phyloP scores from a whole-genome alignment of 768 basidiomycete genomes.

The Hypholoma fasciculare region DNA sequence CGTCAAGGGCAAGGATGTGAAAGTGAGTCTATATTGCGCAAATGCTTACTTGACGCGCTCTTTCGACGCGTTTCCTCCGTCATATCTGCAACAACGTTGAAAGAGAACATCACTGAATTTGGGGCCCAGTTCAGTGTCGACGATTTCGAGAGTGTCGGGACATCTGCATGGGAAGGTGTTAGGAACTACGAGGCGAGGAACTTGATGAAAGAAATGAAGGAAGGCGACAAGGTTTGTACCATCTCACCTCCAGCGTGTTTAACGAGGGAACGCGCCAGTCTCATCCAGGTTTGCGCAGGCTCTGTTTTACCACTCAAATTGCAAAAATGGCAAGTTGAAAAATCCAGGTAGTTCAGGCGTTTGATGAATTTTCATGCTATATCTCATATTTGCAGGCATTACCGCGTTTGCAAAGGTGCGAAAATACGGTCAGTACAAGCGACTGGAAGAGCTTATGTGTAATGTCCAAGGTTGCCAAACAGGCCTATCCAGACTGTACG shows the following conservation, averaged over 20 bases:
- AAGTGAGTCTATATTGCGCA: conserved; percentile 38
- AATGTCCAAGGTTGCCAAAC: conserved; percentile 61
- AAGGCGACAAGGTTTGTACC: conserved; percentile 65
- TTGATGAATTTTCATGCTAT: background rate
- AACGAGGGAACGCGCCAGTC: background rate
- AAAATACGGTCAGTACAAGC: background rate
- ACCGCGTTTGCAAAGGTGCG: conserved; percentile 80
- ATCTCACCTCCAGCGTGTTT: background rate
- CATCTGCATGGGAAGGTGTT: conserved; percentile 87
- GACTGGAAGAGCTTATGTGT: conserved; percentile 6
- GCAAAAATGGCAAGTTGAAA: conserved; percentile 89
- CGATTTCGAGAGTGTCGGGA: conserved; percentile 72
- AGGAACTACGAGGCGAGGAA: conserved; percentile 83
- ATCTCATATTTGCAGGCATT: conserved; percentile 48
- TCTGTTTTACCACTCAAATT: conserved; percentile 87
- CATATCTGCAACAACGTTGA: background rate
- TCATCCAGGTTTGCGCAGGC: conserved; percentile 42
- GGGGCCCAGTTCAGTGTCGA: conserved; percentile 74
- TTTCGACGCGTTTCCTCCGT: background rate
- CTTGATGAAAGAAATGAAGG: conserved; percentile 78
- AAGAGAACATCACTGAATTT: background rate
- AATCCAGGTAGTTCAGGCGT: conserved; percentile 56
- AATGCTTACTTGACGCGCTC: background rate
- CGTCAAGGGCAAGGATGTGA: conserved; percentile 87
- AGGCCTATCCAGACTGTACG: conserved; percentile 91